Conservation (phyloP, 192 early-diverging fungal species). For the Entomortierella beljakovae region DNA sequence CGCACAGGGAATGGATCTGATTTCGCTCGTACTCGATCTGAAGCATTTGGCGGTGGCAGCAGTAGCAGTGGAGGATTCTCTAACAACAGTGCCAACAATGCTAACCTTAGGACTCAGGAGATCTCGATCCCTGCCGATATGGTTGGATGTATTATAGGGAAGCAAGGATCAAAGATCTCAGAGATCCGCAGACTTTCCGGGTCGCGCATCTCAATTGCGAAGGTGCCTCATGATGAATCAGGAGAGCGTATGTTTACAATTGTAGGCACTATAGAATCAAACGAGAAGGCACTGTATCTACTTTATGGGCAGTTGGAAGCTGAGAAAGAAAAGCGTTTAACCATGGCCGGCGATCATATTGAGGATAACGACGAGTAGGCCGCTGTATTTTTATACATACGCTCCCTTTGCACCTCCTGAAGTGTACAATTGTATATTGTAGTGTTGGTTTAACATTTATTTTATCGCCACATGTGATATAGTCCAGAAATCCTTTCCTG, state of each 20-base stretch:
- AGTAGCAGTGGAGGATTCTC: background rate
- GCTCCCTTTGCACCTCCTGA: background rate
- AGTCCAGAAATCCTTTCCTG: background rate
- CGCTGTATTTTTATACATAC: background rate
- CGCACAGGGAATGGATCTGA: conserved; percentile 70
- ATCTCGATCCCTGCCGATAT: conserved; percentile 95
- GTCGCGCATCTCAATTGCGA: conserved; percentile 91
- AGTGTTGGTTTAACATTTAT: background rate
- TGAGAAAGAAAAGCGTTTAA: conserved; percentile 85
- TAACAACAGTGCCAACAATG: conserved; percentile 11
- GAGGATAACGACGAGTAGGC: conserved; percentile 58
- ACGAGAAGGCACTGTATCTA: conserved; percentile 92
- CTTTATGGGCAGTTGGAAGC: conserved; percentile 90
- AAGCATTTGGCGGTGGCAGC: conserved; percentile 24
- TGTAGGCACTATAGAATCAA: conserved; percentile 85
- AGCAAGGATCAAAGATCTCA: conserved; percentile 85
- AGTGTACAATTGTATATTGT: too few relatives aligned
- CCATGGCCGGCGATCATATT: conserved; percentile 43
- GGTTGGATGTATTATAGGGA: conserved; percentile 98
- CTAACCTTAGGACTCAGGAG: conserved; percentile 82
- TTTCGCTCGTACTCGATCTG: conserved; percentile 55
- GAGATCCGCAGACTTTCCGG: conserved; percentile 85
- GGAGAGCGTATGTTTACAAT: conserved; percentile 94
- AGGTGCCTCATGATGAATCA: conserved; percentile 80
- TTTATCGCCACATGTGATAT: background rate